Evolutionary conservation across 2,329 filamentous ascomycete genomes (phyloP), one percentile per base, ranked within the genome.

Genomic region (Talaromyces islandicus): DNA sequence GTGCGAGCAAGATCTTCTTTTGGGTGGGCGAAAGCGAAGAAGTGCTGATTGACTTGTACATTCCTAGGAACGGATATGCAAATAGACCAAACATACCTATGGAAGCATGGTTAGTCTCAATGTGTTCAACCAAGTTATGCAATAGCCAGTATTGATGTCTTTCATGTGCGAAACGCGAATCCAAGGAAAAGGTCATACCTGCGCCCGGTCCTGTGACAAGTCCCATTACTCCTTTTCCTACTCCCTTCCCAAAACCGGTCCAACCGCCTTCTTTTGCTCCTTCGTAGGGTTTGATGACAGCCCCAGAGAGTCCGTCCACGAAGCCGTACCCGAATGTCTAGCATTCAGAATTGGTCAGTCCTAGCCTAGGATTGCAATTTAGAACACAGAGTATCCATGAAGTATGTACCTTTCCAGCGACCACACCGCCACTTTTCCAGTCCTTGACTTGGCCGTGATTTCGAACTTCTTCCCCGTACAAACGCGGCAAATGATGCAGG

Each of bases 141-240:
- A 4, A 29, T 29, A 29, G 7, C 27, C 7, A 29, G 27, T 29
- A 29, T 4, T 29, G 27, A 29, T 29, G 7, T 29, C 27, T n/a
- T 29, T 29, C 27, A 29, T 29, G 7, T 29, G 27, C 7, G 27
- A 7, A 11, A 43, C 3, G 4, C 2, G 43, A 56, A 17, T 50
- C 54, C 5, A 43, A 9, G n/a, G 9, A 17, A 6, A 43, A 60
- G 27, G 54, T 19, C 68, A 56, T 63, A 70, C 69, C 68, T n/a
- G 68, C 65, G 27, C 64, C 63, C 3, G 68, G 57, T 54, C 68
- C 69, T 14, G 68, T 64, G 0, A 63, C 14, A 0, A 68, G 35
- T 1, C 69, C 67, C 21, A 66, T 60, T 0, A 65, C 61, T 1
- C 74, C 76, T 57, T 73, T 77, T 0, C 68, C 70, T 0, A 76